Conservation (phyloP, 1,284 basidiomycete genomes). For the Trametes versicolor region DNA sequence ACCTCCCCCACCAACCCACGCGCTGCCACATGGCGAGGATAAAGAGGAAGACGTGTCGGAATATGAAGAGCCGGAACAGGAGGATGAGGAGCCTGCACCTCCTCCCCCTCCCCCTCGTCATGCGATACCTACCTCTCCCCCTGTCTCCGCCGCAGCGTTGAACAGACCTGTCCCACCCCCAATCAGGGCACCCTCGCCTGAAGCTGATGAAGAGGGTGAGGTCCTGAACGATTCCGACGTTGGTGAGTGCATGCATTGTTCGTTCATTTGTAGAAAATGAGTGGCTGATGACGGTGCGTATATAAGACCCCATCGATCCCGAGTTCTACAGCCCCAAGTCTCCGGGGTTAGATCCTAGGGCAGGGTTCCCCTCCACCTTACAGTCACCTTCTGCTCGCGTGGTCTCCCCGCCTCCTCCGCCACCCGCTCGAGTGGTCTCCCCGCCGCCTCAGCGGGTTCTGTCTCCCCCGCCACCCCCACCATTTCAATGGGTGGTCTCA, state of each 20-base stretch:
- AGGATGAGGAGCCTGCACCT: constrained; percentile 12
- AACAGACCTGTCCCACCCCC: constrained; percentile 15
- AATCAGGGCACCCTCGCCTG: background rate
- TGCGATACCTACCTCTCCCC: constrained; percentile 10
- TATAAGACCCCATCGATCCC: constrained; percentile 76
- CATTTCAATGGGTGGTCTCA: constrained; percentile 22
- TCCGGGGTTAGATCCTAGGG: constrained; percentile 9
- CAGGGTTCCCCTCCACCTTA: constrained; percentile 11
- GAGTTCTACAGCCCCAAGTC: constrained; percentile 57
- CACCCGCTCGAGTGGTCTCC: constrained; percentile 20
- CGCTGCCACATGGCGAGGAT: constrained; percentile 10
- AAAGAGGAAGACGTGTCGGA: constrained; percentile 10
- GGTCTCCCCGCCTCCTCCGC: constrained; percentile 21
- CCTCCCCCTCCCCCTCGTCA: constrained; percentile 25
- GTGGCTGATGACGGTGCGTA: constrained; percentile 24
- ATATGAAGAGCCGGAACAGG: constrained; percentile 16
- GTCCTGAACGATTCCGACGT: constrained; percentile 69
- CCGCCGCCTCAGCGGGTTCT: constrained; percentile 25
- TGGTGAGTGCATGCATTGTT: constrained; percentile 51
- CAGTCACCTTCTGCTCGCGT: constrained; percentile 17
- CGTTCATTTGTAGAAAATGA: constrained; percentile 2
- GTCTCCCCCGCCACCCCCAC: constrained; percentile 27
- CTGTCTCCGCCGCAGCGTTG: constrained; percentile 4
- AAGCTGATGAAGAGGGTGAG: constrained; percentile 45
- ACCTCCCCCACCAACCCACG: constrained; percentile 19